phyloP scores from a whole-genome alignment of 2,329 filamentous ascomycete species.

The Bipolaris oryzae region DNA sequence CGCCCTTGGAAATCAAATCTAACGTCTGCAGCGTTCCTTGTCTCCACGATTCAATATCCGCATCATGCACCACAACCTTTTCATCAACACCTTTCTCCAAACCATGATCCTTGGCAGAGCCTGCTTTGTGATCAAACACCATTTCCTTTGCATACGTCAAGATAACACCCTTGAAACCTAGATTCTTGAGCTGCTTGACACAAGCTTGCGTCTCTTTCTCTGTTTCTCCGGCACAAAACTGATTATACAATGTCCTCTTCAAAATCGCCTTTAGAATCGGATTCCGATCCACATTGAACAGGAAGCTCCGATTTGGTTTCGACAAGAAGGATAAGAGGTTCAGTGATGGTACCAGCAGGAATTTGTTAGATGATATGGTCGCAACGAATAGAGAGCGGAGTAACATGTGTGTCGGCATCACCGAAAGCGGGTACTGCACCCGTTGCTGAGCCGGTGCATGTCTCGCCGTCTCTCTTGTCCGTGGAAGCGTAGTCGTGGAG shows the following conservation, averaged over 20 bases:
- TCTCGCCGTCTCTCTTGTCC: conserved; percentile 11
- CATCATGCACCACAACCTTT: conserved; percentile 16
- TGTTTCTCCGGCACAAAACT: conserved; percentile 87
- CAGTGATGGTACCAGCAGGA: conserved; percentile 49
- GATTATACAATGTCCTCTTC: conserved; percentile 83
- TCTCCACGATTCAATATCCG: conserved; percentile 47
- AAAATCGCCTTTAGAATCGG: conserved; percentile 72
- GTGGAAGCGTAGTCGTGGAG: conserved; percentile 23
- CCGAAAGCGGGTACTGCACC: conserved; percentile 27
- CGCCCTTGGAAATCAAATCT: conserved; percentile 38
- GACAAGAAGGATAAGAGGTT: conserved; percentile 49
- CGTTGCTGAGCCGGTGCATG: conserved; percentile 14
- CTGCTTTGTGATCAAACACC: conserved; percentile 49
- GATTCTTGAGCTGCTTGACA: conserved; percentile 70
- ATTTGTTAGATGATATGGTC: conserved; percentile 55
- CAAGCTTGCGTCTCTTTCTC: conserved; percentile 65
- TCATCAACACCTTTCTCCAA: conserved; percentile 16
- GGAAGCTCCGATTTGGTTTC: conserved; percentile 42
- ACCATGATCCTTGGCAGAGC: conserved; percentile 21
- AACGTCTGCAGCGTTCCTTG: conserved; percentile 36
- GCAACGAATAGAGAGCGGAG: conserved; percentile 48
- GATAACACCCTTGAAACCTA: conserved; percentile 82
- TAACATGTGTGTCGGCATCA: conserved; percentile 38
- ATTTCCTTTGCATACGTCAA: conserved; percentile 80
- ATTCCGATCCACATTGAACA: conserved; percentile 72